phyloP scores from a whole-genome alignment of 352 stramenopile species.

The Pythium phragmiticola region DNA sequence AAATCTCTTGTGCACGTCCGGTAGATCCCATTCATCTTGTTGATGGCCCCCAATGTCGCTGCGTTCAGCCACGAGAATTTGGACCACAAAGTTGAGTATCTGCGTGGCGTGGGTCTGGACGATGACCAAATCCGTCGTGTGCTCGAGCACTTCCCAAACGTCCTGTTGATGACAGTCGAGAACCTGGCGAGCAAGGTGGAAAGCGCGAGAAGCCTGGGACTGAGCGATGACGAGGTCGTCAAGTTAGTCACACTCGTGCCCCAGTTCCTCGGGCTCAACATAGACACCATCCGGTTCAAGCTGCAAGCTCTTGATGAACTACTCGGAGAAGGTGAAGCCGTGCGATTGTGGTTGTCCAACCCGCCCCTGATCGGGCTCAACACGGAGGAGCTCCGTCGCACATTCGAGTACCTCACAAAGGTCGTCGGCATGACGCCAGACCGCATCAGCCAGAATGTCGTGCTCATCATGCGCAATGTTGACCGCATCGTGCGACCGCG shows the following conservation, averaged over 20 bases:
- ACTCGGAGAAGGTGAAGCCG: too few species aligned
- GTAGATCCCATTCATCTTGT: constrained; percentile 58
- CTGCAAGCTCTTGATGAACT: constrained; percentile 32
- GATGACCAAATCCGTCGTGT: constrained; percentile 40
- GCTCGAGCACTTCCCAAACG: constrained; percentile 39
- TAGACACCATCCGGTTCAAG: constrained; percentile 41
- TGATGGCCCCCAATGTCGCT: constrained; percentile 41
- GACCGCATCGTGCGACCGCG: too few species aligned
- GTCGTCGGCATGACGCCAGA: too few species aligned
- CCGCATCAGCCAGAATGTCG: too few species aligned
- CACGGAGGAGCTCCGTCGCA: too few species aligned
- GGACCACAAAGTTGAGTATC: constrained; percentile 41
- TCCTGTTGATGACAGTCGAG: constrained; percentile 34
- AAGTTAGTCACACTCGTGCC: constrained; percentile 39
- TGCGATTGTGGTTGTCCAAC: too few species aligned
- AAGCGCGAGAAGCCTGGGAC: constrained; percentile 32
- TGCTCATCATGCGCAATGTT: too few species aligned
- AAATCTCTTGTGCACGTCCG: background rate
- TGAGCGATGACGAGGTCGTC: constrained; percentile 33
- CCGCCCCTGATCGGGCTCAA: too few species aligned
- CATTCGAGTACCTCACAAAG: too few species aligned
- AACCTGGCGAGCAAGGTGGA: constrained; percentile 34
- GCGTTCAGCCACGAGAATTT: constrained; percentile 42
- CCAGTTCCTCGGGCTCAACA: constrained; percentile 38
- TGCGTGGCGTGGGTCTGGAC: constrained; percentile 35